These are phyloP conservation scores for Cladorrhinum sp. DNA, from an alignment of 2,329 filamentous ascomycete genomes.

Conservation along the genomic window DNA sequence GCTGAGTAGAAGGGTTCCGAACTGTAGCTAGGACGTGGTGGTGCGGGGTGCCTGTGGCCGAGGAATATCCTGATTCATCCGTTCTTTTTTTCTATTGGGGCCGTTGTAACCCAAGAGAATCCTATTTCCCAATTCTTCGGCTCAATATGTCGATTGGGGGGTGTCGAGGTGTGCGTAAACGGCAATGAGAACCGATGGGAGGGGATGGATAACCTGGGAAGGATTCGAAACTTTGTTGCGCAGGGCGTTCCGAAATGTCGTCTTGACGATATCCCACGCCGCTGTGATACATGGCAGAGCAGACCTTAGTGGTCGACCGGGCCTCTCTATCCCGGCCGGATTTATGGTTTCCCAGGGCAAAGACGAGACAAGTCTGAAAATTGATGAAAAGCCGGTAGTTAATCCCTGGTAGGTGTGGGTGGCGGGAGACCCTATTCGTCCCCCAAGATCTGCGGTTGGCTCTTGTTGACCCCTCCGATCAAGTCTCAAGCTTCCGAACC, in stretches of 20 bases:
- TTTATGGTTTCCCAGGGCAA: background rate
- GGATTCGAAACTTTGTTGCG: no score
- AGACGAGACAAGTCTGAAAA: background rate
- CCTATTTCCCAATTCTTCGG: no score
- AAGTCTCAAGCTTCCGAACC: background rate
- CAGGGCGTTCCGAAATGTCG: no score
- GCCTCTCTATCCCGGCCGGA: background rate
- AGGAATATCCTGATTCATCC: background rate
- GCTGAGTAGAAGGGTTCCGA: background rate
- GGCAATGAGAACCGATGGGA: no score
- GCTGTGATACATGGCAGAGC: background rate
- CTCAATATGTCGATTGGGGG: no score
- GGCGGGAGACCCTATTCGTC: background rate
- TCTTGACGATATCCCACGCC: background rate
- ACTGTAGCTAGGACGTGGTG: background rate
- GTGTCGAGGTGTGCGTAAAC: no score
- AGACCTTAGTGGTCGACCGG: background rate
- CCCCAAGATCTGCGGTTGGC: background rate
- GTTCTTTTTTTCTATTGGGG: background rate
- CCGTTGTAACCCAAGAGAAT: background rate
- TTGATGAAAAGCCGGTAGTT: background rate
- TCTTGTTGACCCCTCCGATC: background rate
- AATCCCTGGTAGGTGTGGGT: background rate
- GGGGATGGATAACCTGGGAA: background rate
- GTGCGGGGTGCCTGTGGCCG: background rate